A percentile compares a stretch with the other conserved stretches of the same genome.
phyloP scores from a whole-genome alignment of 192 early-diverging fungal genomes.

The Rhizophagus sp. region DNA sequence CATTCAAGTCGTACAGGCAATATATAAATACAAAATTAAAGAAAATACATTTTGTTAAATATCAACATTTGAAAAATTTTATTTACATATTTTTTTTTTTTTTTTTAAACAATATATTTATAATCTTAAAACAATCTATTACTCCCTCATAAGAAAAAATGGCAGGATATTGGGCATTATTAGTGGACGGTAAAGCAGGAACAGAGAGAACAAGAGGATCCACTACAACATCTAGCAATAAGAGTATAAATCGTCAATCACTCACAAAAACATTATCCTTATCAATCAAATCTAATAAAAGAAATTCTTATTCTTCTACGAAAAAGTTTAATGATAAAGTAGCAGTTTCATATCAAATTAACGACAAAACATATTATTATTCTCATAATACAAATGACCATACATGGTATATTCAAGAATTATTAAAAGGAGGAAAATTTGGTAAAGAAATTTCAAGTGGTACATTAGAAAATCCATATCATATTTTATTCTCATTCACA shows the following conservation, averaged over 20 bases:
- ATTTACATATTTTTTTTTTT: neutral
- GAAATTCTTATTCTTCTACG: neutral
- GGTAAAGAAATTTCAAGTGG: neutral
- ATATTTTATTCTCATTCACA: neutral
- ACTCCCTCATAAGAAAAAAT: neutral
- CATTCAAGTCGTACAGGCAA: too few species aligned
- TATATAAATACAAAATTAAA: too few species aligned
- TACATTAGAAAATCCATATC: neutral
- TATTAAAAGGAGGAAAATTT: neutral
- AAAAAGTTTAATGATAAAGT: neutral
- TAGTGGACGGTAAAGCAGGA: neutral
- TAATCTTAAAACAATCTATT: too few species aligned
- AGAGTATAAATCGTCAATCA: neutral
- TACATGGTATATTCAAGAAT: neutral
- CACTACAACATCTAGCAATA: too few species aligned
- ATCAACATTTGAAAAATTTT: too few species aligned
- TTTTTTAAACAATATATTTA: too few species aligned
- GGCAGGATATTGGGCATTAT: neutral
- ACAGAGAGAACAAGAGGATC: neutral
- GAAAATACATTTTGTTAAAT: too few species aligned
- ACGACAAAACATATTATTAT: neutral
- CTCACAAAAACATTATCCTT: neutral
- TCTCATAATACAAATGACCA: neutral
- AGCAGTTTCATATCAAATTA: slow-evolving; percentile 11
- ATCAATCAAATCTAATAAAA: neutral